Conservation (phyloP, 1,284 basidiomycete genomes). For the Cutaneotrichosporon sp. region DNA sequence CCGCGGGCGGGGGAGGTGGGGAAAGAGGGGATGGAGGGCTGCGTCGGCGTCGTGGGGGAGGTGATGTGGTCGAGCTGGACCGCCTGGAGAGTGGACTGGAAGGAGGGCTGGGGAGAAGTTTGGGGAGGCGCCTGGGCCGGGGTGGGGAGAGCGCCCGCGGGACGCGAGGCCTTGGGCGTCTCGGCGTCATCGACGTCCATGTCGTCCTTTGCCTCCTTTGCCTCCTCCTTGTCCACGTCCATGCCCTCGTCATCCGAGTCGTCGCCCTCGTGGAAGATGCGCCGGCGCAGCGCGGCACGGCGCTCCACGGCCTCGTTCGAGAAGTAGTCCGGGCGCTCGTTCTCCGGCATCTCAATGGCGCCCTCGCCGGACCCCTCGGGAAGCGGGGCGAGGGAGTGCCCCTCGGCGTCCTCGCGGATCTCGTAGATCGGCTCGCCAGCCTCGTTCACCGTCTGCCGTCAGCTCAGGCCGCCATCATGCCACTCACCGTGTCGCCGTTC, state of each 20-base stretch:
- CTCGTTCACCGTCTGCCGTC: conserved; percentile 31
- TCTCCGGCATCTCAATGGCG: conserved; percentile 14
- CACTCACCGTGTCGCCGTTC: conserved; percentile 1
- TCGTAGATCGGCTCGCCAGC: conserved; percentile 49
- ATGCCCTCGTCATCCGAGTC: conserved; percentile 19
- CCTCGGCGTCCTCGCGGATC: conserved; percentile 44
- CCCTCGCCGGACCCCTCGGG: conserved; percentile 23
- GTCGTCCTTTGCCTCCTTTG: conserved; percentile 17
- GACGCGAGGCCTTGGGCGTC: neutral
- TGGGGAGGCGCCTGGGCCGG: neutral
- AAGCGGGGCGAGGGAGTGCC: conserved; percentile 31
- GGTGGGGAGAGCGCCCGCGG: neutral
- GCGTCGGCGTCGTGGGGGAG: conserved; percentile 1
- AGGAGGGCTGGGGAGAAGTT: neutral
- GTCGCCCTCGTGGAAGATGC: conserved; percentile 35
- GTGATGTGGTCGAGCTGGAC: neutral
- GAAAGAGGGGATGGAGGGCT: neutral
- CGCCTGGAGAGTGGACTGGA: neutral
- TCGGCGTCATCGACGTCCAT: conserved; percentile 14
- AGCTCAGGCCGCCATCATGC: neutral
- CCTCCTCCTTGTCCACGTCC: conserved; percentile 25
- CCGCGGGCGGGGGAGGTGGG: neutral
- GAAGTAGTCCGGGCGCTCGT: conserved; percentile 37
- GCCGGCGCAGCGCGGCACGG: conserved; percentile 34
- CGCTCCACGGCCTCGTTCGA: conserved; percentile 35